phyloP scores from a whole-genome alignment of 2,329 filamentous ascomycete genomes.

The Ceratocystiopsis sp. region DNA sequence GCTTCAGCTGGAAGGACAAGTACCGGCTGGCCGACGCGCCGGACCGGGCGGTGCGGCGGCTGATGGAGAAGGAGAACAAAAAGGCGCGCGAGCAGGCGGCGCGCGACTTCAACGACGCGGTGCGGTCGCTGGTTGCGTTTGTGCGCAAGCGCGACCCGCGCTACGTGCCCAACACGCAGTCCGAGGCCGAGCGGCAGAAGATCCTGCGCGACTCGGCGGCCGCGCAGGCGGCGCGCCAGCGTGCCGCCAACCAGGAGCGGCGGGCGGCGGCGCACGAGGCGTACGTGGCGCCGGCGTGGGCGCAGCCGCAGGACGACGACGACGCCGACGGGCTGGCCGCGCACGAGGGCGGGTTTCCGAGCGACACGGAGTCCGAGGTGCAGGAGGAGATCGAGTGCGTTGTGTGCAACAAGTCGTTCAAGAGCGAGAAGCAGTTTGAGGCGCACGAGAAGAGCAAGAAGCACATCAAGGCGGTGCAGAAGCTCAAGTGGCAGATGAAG shows the following conservation, averaged over 20 bases:
- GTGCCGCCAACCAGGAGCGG: constrained; percentile 66
- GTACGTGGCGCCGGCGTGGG: constrained; percentile 50
- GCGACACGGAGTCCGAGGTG: constrained; percentile 35
- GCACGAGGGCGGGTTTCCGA: constrained; percentile 40
- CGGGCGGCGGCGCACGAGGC: constrained; percentile 16
- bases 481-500: constrained; percentile 66
- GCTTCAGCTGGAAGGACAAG: constrained; percentile 77
- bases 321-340: constrained; percentile 33
- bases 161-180: constrained; percentile 60
- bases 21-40: constrained; percentile 74
- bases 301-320: constrained; percentile 46
- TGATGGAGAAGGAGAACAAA: constrained; percentile 94
- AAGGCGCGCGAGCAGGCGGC: constrained; percentile 66
- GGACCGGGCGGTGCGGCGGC: constrained; percentile 61
- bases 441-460: constrained; percentile 95
- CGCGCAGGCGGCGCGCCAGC: constrained; percentile 67
- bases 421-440: constrained; percentile 83
- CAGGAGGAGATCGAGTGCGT: constrained; percentile 52
- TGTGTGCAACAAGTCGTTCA: constrained; percentile 62
- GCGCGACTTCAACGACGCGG: constrained; percentile 82
- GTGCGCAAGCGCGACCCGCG: constrained; percentile 82
- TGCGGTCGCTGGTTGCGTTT: constrained; percentile 72
- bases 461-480: constrained; percentile 70
- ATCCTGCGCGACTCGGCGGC: constrained; percentile 59
- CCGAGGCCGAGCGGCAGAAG: constrained; percentile 66